A percentile compares a stretch with the other conserved stretches of the same genome.
phyloP scores from a whole-genome alignment of 2,329 filamentous ascomycete genomes.

The Ceratocystis cacaofunesta region DNA sequence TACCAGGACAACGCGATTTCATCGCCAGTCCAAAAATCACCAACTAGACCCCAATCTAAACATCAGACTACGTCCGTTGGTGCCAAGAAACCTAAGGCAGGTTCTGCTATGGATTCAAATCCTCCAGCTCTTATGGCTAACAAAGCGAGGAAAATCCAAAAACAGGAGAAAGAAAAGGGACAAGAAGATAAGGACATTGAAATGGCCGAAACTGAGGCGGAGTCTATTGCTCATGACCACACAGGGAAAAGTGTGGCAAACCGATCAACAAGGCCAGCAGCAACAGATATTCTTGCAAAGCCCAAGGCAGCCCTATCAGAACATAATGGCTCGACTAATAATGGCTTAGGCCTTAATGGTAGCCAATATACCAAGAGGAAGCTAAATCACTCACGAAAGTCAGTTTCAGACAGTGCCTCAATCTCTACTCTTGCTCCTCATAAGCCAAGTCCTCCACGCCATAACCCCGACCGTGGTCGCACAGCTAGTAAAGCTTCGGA shows the following conservation, averaged over 20 bases:
- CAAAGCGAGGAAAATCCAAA: background rate
- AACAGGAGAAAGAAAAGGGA: constrained; percentile 17
- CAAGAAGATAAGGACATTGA: background rate
- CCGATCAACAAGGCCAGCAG: background rate
- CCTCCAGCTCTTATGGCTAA: constrained; percentile 16
- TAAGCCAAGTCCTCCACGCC: background rate
- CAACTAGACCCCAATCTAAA: background rate
- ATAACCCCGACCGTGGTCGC: background rate
- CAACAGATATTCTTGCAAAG: background rate
- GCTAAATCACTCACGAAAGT: background rate
- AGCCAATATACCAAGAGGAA: background rate
- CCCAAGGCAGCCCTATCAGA: background rate
- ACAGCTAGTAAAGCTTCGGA: background rate
- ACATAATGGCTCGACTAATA: background rate
- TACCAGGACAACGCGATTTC: background rate
- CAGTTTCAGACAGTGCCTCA: background rate
- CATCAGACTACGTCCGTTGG: background rate
- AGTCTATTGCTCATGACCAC: background rate
- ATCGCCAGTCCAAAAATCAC: background rate
- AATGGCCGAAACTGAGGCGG: background rate
- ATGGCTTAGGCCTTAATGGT: background rate
- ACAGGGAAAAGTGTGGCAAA: background rate
- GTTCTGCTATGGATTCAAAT: background rate
- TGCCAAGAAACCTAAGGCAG: background rate
- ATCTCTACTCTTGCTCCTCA: background rate